Evolutionary conservation across 1,284 basidiomycete genomes (phyloP), one percentile per base, ranked within the genome.

Genomic region (Malassezia slooffiae): DNA sequence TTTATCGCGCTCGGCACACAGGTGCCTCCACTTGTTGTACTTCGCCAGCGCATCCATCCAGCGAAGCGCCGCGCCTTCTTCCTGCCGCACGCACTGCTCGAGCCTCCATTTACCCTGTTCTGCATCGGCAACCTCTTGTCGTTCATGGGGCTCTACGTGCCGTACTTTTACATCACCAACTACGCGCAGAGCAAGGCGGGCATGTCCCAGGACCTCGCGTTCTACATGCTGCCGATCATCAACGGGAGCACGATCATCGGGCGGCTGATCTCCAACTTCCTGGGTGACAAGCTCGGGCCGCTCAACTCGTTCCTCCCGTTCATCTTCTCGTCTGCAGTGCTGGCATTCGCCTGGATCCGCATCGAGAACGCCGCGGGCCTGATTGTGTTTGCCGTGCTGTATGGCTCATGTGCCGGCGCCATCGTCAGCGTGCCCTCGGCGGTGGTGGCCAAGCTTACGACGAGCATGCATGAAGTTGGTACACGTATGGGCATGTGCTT

Each of bases 281-380:
- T 70, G 1, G 70, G 71, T 0, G 70, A 71, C 38, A 49, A 54
- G 8, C 50, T 55, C 5, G 71, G 71, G 1, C 53, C 55, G n/a
- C 54, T 71, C 47, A 70, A 72, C 56, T 60, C 62, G 23, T 54
- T 71, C 19, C 43, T 70, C 3, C 48, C 66, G 3, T 58, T 61
- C 11, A 63, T 66, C 0, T 39, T 53, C 12, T 41, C 63, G 16
- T 58, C 58, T 2, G 59, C 62, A 5, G 34, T 67, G 4, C 48
- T 60, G 10, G 55, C 54, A 23, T 58, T 67, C 37, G 42, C 41
- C 3, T 41, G 48, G 38, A 33, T 53, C 15, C 37, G 37, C 4
- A 32, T 42, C 9, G 16, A 37, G 22, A 31, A 38, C 8, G n/a
- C 22, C 2, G 20, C 37, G 4, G 39, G 47, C 5, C 43, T 58